Evolutionary conservation across 139 green algal genomes (phyloP).

Genomic region (Desmodesmus armatus): DNA sequence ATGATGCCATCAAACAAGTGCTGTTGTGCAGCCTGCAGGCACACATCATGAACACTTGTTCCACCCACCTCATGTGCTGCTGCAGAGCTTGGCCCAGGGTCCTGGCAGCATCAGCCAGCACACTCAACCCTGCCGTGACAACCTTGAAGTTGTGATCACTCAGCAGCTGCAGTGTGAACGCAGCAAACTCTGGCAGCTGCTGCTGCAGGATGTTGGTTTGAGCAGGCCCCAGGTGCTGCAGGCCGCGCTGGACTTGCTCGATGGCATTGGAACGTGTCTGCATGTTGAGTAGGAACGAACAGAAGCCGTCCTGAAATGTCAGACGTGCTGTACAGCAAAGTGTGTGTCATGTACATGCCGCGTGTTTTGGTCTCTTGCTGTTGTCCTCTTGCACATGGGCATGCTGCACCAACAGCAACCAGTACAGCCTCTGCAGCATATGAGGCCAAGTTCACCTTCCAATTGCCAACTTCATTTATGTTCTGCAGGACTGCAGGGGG

Average conservation of each 20-base stretch:
- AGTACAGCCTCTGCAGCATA: background rate
- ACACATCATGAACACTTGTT: background rate
- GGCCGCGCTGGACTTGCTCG: conserved; percentile 68
- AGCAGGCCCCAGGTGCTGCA: no score
- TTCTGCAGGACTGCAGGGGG: conserved; percentile 55
- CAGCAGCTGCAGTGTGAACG: conserved; percentile 75
- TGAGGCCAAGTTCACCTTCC: conserved; percentile 67
- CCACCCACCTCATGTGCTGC: conserved; percentile 63
- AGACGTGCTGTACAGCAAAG: background rate
- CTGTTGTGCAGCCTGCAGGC: background rate
- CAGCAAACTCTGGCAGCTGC: conserved; percentile 67
- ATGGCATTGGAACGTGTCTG: conserved; percentile 56
- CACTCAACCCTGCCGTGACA: conserved; percentile 74
- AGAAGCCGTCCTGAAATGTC: background rate
- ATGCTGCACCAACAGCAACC: background rate
- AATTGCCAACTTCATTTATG: conserved; percentile 81
- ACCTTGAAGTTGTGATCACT: conserved; percentile 91
- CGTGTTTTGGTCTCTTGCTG: background rate
- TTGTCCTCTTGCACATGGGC: background rate
- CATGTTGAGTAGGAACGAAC: background rate
- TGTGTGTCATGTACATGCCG: background rate
- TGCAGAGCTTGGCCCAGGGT: conserved; percentile 65
- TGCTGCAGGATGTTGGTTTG: no score
- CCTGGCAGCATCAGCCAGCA: conserved; percentile 68
- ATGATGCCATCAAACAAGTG: no score